A percentile compares a stretch with the other conserved stretches of the same genome.
Conservation (phyloP, 2,329 filamentous ascomycete species). For the Arachnomyces sp. region DNA sequence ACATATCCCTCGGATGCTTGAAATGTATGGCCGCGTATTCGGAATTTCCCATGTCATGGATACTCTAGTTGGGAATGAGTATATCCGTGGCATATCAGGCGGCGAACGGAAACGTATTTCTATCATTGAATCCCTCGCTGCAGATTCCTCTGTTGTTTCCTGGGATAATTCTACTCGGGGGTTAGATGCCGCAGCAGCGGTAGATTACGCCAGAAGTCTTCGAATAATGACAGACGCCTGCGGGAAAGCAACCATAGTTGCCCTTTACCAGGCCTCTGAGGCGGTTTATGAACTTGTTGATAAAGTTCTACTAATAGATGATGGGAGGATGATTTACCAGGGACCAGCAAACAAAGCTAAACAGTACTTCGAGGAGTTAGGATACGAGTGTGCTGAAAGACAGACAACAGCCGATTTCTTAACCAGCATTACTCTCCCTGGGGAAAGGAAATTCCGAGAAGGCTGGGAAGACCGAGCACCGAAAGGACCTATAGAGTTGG, state of each 20-base stretch:
- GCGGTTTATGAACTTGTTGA: slow-evolving; percentile 63
- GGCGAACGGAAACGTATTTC: slow-evolving; percentile 74
- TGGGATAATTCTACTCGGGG: slow-evolving; percentile 79
- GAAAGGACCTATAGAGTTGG: slow-evolving; percentile 58
- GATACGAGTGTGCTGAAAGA: slow-evolving; percentile 49
- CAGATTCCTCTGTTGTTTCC: slow-evolving; percentile 64
- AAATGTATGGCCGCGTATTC: slow-evolving; percentile 63
- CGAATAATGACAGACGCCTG: slow-evolving; percentile 64
- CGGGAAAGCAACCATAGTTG: slow-evolving; percentile 58
- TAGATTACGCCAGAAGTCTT: slow-evolving; percentile 62
- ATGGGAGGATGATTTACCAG: slow-evolving; percentile 57
- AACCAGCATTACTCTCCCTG: slow-evolving; percentile 62
- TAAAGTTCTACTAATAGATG: slow-evolving; percentile 66
- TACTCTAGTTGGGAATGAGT: slow-evolving; percentile 66
- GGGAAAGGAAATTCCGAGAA: slow-evolving; percentile 55
- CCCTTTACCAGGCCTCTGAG: slow-evolving; percentile 60
- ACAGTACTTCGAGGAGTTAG: slow-evolving; percentile 56
- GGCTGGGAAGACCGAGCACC: slow-evolving; percentile 58
- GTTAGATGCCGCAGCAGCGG: slow-evolving; percentile 65
- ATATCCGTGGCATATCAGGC: slow-evolving; percentile 65
- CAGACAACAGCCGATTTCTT: slow-evolving; percentile 67
- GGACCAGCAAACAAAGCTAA: slow-evolving; percentile 50
- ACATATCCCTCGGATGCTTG: slow-evolving; percentile 57
- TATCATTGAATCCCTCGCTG: slow-evolving; percentile 69
- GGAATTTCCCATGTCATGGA: slow-evolving; percentile 64